These are phyloP conservation scores for Yamadazyma siamensis DNA, from an alignment of 1,139 yeast species.

Conservation along the genomic window DNA sequence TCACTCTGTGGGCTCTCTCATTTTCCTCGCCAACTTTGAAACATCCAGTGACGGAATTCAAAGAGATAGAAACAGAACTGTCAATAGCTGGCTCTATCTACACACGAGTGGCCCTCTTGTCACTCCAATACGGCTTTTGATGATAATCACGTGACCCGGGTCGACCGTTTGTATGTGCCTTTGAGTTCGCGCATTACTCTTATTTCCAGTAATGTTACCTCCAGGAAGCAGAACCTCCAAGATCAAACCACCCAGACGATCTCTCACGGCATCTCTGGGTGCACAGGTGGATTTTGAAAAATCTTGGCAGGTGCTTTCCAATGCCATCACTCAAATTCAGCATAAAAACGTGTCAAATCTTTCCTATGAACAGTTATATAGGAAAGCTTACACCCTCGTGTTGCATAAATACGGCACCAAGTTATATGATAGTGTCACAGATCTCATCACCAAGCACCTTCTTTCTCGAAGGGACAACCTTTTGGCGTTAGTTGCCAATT, in stretches of 20 bases:
- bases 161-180: too few relatives aligned
- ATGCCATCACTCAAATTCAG: constrained; percentile 76
- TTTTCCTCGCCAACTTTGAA: too few relatives aligned
- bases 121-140: too few relatives aligned
- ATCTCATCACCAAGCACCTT: constrained; percentile 51
- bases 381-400: constrained; percentile 79
- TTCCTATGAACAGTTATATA: constrained; percentile 81
- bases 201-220: too few relatives aligned
- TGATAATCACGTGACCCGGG: too few relatives aligned
- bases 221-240: constrained; percentile 50
- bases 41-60: too few relatives aligned
- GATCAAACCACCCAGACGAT: constrained; percentile 72
- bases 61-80: too few relatives aligned
- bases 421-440: constrained; percentile 62
- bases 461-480: constrained; percentile 24
- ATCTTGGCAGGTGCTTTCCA: constrained; percentile 68
- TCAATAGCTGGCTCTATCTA: too few relatives aligned
- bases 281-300: constrained; percentile 57
- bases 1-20: too few relatives aligned
- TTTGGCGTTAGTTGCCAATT: constrained; percentile 13
- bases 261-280: constrained; percentile 23
- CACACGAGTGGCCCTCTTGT: too few relatives aligned
- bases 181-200: too few relatives aligned
- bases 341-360: constrained; percentile 69
- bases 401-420: constrained; percentile 68